Evolutionary conservation across 768 basidiomycete species (phyloP).

Genomic region (Sporobolomyces phaffii): DNA sequence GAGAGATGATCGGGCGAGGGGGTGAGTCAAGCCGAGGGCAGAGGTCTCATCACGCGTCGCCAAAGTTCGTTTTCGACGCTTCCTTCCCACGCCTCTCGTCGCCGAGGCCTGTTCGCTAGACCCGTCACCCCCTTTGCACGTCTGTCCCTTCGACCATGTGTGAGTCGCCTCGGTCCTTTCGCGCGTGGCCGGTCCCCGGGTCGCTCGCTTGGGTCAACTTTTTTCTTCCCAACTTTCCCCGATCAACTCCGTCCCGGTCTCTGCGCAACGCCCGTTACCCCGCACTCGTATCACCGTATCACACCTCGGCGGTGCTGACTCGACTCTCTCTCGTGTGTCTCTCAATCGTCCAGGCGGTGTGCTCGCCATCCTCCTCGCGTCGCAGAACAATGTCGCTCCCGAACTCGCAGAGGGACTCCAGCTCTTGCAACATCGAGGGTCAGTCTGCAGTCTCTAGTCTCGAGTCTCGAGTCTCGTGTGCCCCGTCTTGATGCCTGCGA

Average conservation of each 20-base stretch:
- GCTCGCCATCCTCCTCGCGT: constrained; percentile 41
- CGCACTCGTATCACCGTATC: neutral
- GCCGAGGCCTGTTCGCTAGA: neutral
- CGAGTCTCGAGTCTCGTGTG: no score
- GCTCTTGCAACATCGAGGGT: constrained; percentile 85
- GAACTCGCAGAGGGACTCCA: constrained; percentile 70
- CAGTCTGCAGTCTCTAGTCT: neutral
- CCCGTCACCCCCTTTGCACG: neutral
- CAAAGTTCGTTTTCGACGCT: neutral
- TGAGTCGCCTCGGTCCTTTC: no score
- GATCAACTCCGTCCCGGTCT: constrained; percentile 3
- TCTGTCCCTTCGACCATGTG: neutral
- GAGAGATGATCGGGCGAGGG: neutral
- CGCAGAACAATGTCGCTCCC: constrained; percentile 32
- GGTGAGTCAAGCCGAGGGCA: no score
- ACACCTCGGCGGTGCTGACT: neutral
- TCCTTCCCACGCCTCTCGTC: neutral
- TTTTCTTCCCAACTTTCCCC: neutral
- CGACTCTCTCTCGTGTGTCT: neutral
- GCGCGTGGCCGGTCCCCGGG: no score
- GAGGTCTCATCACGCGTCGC: no score
- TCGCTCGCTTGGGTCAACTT: no score
- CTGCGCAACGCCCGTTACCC: neutral
- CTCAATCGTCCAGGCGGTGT: constrained; percentile 38
- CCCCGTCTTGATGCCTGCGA: no score